Evolutionary conservation across 176 grass and related monocot genomes (phyloP), one percentile per base, ranked within the genome.

Genomic region (Cenchrus purpureus): DNA sequence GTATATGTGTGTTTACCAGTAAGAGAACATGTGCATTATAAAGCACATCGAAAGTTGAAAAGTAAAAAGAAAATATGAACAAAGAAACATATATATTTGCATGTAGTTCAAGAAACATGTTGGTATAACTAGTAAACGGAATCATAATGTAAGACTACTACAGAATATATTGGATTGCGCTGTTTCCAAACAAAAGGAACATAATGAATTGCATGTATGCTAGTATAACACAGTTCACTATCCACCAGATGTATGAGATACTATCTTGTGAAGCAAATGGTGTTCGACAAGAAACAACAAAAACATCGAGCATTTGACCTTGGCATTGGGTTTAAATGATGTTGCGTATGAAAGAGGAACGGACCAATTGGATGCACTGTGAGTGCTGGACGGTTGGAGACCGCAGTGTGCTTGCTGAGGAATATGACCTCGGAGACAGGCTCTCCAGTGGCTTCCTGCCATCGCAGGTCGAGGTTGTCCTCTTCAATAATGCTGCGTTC

Each of bases 311-410:
- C n/a, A 76, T 89, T 79, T 53, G 20, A 83, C 32, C 50, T 54
- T 70, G 17, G 45, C 45, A 57, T 20, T 10, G 65, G 65, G 81
- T 34, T 20, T 20, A 43, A 57, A 48, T 6, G 3, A 73, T 50
- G 25, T 51, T 12, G 6, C 51, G 65, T 12, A 85, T 51, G 29
- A 73, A 52, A 65, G 17, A 9, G 74, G 37, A 70, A 67, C 74
- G 0, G 73, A 97, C 95, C 95, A 0, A 98, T 98, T 28, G 96
- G 96, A 79, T 98, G 96, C 44, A 98, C 93, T 31, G 96, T 98
- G 59, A 98, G 91, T 6, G 93, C 96, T 31, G 93, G 93, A 17
- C 90, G 93, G 48, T 87, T 88, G 64, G 93, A 95, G 51, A 90
- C 88, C 53, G 93, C 93, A n/a, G 93, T 92, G 82, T 95, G 90